These are phyloP conservation scores for Tagetes patula DNA, from an alignment of 129 eudicot species.

Conservation along the genomic window DNA sequence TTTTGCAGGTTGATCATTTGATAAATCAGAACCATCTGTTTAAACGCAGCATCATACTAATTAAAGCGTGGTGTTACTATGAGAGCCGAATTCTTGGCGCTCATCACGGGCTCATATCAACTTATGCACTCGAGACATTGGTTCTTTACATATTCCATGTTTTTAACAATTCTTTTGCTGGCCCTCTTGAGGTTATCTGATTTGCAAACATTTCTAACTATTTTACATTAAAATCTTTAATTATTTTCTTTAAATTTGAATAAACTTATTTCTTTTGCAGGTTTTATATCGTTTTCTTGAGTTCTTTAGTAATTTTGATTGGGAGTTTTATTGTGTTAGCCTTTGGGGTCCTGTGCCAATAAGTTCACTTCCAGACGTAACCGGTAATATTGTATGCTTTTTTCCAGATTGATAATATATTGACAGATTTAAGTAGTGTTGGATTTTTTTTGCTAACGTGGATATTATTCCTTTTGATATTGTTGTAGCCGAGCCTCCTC, in stretches of 20 bases:
- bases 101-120: constrained; percentile 94
- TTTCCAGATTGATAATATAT: not conserved
- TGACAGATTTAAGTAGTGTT: not conserved
- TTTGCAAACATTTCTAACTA: too few species aligned
- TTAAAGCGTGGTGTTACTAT: constrained; percentile 98
- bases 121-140: constrained; percentile 92
- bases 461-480: not conserved
- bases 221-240: too few species aligned
- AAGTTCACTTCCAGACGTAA: constrained; percentile 77
- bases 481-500: constrained; percentile 83
- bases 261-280: constrained; percentile 35
- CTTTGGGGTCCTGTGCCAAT: constrained; percentile 98
- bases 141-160: constrained; percentile 98
- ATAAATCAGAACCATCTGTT: constrained; percentile 83
- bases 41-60: constrained; percentile 92
- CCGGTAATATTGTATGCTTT: constrained; percentile 48
- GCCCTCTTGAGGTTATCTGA: constrained; percentile 83
- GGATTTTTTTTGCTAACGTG: constrained; percentile 8
- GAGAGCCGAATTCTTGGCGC: constrained; percentile 98
- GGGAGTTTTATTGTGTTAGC: constrained; percentile 95
- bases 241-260: too few species aligned
- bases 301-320: constrained; percentile 95
- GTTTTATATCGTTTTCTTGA: constrained; percentile 93
- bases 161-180: constrained; percentile 79
- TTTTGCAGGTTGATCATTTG: constrained; percentile 46